Evolutionary conservation across 345 rosid species (phyloP), one percentile per base, ranked within the genome.

Genomic region (Eucalyptus erythrocorys): DNA sequence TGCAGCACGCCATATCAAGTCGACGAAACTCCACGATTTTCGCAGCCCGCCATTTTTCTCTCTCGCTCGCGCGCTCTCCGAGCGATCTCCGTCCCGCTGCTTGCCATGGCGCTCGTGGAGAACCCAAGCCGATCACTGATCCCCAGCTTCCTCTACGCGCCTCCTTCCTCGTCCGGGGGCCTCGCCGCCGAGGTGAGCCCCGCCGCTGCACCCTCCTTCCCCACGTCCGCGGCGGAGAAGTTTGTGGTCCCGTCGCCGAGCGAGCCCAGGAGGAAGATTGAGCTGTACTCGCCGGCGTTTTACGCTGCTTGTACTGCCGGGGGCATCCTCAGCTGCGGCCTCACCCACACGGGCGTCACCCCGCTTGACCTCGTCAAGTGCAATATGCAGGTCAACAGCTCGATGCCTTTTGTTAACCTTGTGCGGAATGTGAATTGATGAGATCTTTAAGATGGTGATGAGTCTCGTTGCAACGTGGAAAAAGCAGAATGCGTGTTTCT

Each of bases 281-380:
- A 94, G 96, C 93, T 97, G 98, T 96, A 97, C 87, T 97, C 99
- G 2, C 97, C 98, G 3, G 94, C 96, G 57, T 97, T 94, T 90
- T 98, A 98, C 84, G 98, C 99, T 34, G 97, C 99, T 5, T 96
- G 99, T 87, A 97, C 99, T 13, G 84, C 86, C 66, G 99, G 99
- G 26, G 99, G 99, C 47, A 94, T 95, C 82, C 93, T 98, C 89
- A 93, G 99, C 95, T 98, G 99, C 87, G 99, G 99, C 71, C 94
- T 95, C 57, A 98, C 99, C 91, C 99, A 98, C 92, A 96, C 82
- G 99, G 47, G 95, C 66, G 95, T 98, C 88, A 98, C 99, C 87
- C 99, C 99, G 89, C 99, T 98, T 85, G 99, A 98, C 90, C 98
- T 97, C 48, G 99, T 98, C 96, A 98, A 98, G 94, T 97, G 99